Percentiles rank a stretch among this genome's conserved stretches.
Evolutionary conservation across 2,329 filamentous ascomycete species (phyloP).

Genomic region (Escovopsis sp.): DNA sequence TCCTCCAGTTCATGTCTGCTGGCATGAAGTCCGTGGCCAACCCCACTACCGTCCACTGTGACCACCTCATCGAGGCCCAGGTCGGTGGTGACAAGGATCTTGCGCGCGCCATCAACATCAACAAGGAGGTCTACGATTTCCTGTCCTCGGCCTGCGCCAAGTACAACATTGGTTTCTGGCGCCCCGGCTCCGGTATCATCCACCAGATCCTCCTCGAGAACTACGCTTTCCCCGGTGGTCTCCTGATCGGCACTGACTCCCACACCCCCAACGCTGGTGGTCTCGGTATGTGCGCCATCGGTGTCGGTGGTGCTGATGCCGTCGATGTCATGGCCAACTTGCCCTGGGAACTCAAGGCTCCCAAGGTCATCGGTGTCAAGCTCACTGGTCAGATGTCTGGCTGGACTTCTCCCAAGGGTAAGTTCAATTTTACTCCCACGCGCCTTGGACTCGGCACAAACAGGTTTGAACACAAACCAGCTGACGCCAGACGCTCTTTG

Average conservation of each 20-base stretch:
- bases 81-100: constrained; percentile 88
- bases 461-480: neutral
- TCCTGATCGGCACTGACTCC: constrained; percentile 94
- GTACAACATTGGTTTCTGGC: constrained; percentile 99
- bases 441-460: neutral
- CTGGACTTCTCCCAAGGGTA: constrained; percentile 89
- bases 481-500: neutral
- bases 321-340: constrained; percentile 97
- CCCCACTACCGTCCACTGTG: constrained; percentile 91
- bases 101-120: constrained; percentile 76
- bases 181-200: constrained; percentile 95
- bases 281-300: constrained; percentile 87
- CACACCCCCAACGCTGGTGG: constrained; percentile 96
- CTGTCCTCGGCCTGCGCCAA: constrained; percentile 86
- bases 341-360: constrained; percentile 96
- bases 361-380: constrained; percentile 92
- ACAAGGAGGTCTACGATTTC: constrained; percentile 99
- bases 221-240: constrained; percentile 96
- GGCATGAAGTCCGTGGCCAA: constrained; percentile 93
- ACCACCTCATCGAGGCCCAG: constrained; percentile 98
- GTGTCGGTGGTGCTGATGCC: constrained; percentile 95
- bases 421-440: constrained; percentile 15
- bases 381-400: constrained; percentile 79
- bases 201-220: constrained; percentile 98
- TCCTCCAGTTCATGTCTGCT: constrained; percentile 98